Conservation (phyloP, 768 basidiomycete genomes). For the Trametes elegans region DNA sequence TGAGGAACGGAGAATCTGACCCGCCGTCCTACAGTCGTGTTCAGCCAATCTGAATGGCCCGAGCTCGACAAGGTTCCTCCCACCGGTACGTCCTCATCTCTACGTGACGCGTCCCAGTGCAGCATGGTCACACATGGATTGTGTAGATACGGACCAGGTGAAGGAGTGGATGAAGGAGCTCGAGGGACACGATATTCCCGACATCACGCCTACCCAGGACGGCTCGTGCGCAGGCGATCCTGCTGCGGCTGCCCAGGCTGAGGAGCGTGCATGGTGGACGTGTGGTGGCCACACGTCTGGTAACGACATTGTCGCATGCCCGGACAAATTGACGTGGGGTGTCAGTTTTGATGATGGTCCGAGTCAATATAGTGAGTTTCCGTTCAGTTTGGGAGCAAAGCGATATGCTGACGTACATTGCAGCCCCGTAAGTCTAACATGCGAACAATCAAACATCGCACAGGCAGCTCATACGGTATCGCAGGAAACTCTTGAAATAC, state of each 20-base stretch:
- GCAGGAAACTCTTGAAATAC: conserved; percentile 69
- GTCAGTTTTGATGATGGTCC: conserved; percentile 90
- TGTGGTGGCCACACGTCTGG: conserved; percentile 68
- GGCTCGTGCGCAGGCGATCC: conserved; percentile 69
- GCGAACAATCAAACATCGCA: no score
- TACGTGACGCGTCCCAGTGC: neutral
- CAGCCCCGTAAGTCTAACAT: conserved; percentile 59
- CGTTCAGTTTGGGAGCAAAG: neutral
- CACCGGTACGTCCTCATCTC: conserved; percentile 42
- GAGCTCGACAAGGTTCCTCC: conserved; percentile 56
- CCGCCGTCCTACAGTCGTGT: conserved; percentile 39
- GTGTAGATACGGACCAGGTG: conserved; percentile 59
- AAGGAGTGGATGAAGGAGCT: conserved; percentile 74
- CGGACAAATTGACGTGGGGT: conserved; percentile 72
- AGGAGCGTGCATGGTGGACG: conserved; percentile 86
- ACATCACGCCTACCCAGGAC: conserved; percentile 57
- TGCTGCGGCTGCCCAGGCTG: conserved; percentile 50
- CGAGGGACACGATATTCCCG: conserved; percentile 66
- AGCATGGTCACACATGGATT: neutral
- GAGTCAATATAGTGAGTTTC: conserved; percentile 66
- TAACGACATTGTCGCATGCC: conserved; percentile 65
- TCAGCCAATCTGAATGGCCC: conserved; percentile 55
- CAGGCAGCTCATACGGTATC: neutral
- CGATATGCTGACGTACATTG: conserved; percentile 17
- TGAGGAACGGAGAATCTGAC: neutral